Evolutionary conservation across 2,329 filamentous ascomycete genomes (phyloP), one percentile per base, ranked within the genome.

Genomic region (Paecilomyces sp.): DNA sequence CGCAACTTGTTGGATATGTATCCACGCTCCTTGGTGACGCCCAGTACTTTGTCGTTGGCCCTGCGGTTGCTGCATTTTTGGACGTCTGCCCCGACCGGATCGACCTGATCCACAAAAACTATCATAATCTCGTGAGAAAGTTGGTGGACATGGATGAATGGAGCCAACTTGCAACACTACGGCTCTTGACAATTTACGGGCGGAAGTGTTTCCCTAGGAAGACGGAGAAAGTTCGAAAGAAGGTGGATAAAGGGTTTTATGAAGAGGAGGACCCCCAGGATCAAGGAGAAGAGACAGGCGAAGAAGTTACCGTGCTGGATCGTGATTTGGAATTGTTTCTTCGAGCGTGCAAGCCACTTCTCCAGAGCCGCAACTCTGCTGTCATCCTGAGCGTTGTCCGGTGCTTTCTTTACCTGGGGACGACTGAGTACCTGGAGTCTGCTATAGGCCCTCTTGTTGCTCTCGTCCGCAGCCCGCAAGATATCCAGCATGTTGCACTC

Each of bases 71-170:
- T 41, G 90, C 94, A 0, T 97, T 95, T 68, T 75, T 95, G 73
- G 91, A 96, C 64, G 81, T 97, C 30, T 97, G 93, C 65, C 92
- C 94, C 0, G 88, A 95, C 15, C 82, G 89, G 58, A 83, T 96
- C 64, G 92, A 97, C 71, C 78, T 99, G 61, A 87, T 99, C 66
- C 94, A 99, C 75, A 87, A 89, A 65, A 89, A 96, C 71, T 99
- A 97, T 76, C 86, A 91, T 56, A 82, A 85, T 36, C 79, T 99
- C 63, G 87, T 96, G 63, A 90, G 87, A 73, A 96, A 97, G 79
- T 79, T 97, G 57, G 91, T 97, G 25, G 94, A 99, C 71, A 99
- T 99, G 94, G 94, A 99, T 70, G 94, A 99, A 76, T 99, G 94
- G 94, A 90, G 92, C 51, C 94, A 99, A 76, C 75, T 97, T 58